These are phyloP conservation scores for Scopulariopsis brevicaulis DNA, from an alignment of 2,329 filamentous ascomycete species.

Conservation along the genomic window DNA sequence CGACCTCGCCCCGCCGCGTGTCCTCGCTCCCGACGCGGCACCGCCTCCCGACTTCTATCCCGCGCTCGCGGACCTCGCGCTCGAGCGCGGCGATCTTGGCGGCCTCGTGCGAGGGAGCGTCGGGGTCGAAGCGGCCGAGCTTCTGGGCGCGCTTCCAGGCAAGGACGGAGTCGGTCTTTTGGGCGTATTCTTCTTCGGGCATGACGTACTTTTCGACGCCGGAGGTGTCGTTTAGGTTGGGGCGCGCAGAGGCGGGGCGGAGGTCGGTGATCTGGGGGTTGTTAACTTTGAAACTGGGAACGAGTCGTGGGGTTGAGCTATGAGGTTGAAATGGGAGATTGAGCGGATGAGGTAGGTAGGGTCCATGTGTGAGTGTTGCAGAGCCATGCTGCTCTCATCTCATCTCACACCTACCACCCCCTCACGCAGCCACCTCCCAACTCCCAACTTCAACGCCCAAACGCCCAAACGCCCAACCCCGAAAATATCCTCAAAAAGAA, in stretches of 20 bases:
- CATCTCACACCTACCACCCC: too few species aligned
- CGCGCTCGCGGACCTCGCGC: slow-evolving; percentile 58
- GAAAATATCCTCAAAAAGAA: neutral
- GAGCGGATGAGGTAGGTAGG: too few species aligned
- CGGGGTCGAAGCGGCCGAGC: slow-evolving; percentile 89
- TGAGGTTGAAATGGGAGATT: neutral
- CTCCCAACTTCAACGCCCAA: neutral
- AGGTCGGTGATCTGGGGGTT: slow-evolving; percentile 60
- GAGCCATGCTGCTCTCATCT: too few species aligned
- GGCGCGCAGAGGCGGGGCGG: slow-evolving; percentile 62
- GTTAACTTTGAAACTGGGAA: neutral
- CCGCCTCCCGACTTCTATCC: slow-evolving; percentile 51
- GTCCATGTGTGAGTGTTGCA: too few species aligned
- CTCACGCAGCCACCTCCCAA: too few species aligned
- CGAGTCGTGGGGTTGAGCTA: neutral
- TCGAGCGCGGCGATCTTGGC: slow-evolving; percentile 58
- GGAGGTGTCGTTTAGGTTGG: slow-evolving; percentile 72
- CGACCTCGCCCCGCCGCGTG: slow-evolving; percentile 55
- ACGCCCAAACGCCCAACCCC: neutral
- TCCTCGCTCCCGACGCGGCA: slow-evolving; percentile 60
- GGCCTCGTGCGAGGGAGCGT: slow-evolving; percentile 62
- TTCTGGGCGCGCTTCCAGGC: slow-evolving; percentile 95
- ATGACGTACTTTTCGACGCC: slow-evolving; percentile 83
- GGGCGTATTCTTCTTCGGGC: slow-evolving; percentile 76
- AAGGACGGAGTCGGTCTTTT: slow-evolving; percentile 76